Evolutionary conservation across 768 basidiomycete species (phyloP).

Genomic region (Kondoa malvinella): DNA sequence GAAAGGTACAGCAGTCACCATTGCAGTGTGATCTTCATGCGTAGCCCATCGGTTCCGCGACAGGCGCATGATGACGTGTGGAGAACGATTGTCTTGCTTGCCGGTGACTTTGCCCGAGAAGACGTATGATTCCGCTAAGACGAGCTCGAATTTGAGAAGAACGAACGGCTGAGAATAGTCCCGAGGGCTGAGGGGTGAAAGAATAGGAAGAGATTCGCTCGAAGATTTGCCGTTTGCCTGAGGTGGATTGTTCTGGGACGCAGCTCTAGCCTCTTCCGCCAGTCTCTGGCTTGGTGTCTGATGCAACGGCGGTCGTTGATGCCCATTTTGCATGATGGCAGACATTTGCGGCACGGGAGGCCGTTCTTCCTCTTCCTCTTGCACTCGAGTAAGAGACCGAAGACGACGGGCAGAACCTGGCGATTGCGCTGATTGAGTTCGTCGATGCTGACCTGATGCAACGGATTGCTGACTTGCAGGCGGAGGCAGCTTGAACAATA

Average conservation of each 20-base stretch:
- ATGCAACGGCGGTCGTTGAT: no score
- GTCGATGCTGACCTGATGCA: not conserved
- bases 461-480: not conserved
- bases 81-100: not conserved
- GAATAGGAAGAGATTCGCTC: not conserved
- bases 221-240: no score
- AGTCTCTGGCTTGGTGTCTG: no score
- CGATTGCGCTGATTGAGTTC: not conserved
- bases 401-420: not conserved
- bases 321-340: no score
- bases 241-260: no score
- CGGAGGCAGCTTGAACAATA: not conserved
- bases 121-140: not conserved
- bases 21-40: not conserved
- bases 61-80: conserved; percentile 2
- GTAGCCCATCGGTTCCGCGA: not conserved
- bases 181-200: not conserved
- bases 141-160: not conserved
- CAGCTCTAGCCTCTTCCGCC: no score
- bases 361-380: conserved; percentile 5
- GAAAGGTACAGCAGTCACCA: not conserved
- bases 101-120: not conserved
- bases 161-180: not conserved
- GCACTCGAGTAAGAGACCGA: conserved; percentile 1
- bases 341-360: not conserved